Evolutionary conservation across 2,329 filamentous ascomycete species (phyloP), one percentile per base, ranked within the genome.

Genomic region (Pestalotiopsis sp.): DNA sequence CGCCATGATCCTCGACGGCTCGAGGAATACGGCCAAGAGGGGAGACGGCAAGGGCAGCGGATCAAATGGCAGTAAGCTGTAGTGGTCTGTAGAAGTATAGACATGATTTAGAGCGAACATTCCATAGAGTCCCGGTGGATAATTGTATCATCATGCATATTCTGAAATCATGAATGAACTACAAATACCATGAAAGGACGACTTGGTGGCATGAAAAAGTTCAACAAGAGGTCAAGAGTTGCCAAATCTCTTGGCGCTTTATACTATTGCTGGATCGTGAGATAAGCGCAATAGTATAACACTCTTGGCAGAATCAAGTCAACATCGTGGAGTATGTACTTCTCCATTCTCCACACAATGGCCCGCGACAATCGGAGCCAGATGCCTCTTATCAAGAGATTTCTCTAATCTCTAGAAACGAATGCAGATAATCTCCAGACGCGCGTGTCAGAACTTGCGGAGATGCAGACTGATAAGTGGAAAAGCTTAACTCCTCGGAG

Each of bases 1-100:
- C 5, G 75, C 72, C 13, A 66, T 79, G 68, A 69, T 78, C 0
- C 11, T 78, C 23, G 70, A 75, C n/a, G 70, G 73, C 3, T 73
- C 72, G n/a, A 72, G 76, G 69, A 78, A 78, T 45, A 17, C 60
- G 17, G 65, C 65, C 13, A 66, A 66, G 56, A 59, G 65, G 31
- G 65, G 65, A 40, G 65, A 60, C 2, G 49, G 64, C 17, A 38
- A 59, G 52, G 60, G 25, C 9, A 7, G 31, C 17, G 17, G 14
- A 27, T 25, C 14, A 5, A 36, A 52, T 17, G 23, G 23, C 9
- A 66, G 64, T 36, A 56, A 57, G n/a, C 25, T 66, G 20, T 66
- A 40, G 31, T 36, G 20, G 6, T 52, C 20, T 49, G 41, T 49
- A 49, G n/a, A 36, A 9, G 1, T 36, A 36, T 52, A 52, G 45